A percentile compares a stretch with the other conserved stretches of the same genome.
phyloP scores from a whole-genome alignment of 768 basidiomycete genomes.

The Kwoniella dejecticola region DNA sequence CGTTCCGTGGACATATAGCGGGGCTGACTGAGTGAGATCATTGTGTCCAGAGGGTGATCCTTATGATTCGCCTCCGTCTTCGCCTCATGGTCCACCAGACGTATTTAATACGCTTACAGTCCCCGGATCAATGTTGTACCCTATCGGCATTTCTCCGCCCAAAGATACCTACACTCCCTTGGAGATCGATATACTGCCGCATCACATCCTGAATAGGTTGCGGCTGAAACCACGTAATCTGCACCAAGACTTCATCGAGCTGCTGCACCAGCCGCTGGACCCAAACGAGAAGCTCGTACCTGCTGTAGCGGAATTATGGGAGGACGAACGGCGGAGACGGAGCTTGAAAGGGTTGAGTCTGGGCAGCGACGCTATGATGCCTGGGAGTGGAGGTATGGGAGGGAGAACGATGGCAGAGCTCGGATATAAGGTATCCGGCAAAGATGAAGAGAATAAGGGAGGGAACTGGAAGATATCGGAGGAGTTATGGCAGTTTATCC shows the following conservation, averaged over 20 bases:
- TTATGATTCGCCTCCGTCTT: conserved; percentile 37
- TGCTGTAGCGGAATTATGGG: conserved; percentile 92
- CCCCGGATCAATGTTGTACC: conserved; percentile 44
- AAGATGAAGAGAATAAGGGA: conserved; percentile 67
- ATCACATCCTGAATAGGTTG: conserved; percentile 83
- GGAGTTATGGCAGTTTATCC: conserved; percentile 74
- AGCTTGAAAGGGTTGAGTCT: conserved; percentile 68
- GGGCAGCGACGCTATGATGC: conserved; percentile 68
- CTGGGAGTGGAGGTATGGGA: conserved; percentile 63
- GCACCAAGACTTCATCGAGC: conserved; percentile 69
- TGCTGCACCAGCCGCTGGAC: conserved; percentile 60
- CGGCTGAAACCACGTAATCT: conserved; percentile 66
- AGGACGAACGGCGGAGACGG: conserved; percentile 84
- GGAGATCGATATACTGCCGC: conserved; percentile 79
- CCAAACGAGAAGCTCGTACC: conserved; percentile 72
- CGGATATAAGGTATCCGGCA: conserved; percentile 57
- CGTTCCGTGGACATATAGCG: too few relatives aligned
- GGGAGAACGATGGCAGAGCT: conserved; percentile 42
- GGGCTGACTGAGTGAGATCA: too few relatives aligned
- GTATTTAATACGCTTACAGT: conserved; percentile 51
- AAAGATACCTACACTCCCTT: conserved; percentile 59
- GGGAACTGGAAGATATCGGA: conserved; percentile 60
- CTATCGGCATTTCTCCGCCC: conserved; percentile 38
- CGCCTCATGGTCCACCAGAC: conserved; percentile 10
- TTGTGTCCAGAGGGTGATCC: conserved; percentile 46